A percentile compares a stretch with the other conserved stretches of the same genome.
phyloP scores from a whole-genome alignment of 192 early-diverging fungal genomes.

The Linnemannia elongata region DNA sequence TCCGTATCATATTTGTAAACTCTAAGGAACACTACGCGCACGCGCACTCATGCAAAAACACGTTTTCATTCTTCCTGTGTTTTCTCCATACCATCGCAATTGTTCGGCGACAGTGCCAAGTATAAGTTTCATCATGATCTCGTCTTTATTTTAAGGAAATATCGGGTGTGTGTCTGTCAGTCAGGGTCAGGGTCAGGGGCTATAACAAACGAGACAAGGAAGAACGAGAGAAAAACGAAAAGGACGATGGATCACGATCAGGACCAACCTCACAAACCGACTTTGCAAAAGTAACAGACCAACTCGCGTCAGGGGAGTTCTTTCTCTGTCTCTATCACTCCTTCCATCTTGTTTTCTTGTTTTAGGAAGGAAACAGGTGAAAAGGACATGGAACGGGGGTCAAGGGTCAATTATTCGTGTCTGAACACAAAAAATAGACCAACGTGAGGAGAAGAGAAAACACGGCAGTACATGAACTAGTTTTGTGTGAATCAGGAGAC shows the following conservation, averaged over 20 bases:
- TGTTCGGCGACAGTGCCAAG: background rate
- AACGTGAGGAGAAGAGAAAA: no score
- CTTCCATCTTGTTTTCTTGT: no score
- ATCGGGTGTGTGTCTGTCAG: background rate
- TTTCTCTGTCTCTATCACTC: no score
- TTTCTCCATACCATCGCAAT: no score
- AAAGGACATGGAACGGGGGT: background rate
- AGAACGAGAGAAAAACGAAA: background rate
- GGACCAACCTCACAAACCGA: background rate
- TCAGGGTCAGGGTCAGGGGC: slow-evolving; percentile 5
- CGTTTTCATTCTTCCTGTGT: background rate
- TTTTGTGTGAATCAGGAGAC: background rate
- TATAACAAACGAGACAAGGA: background rate
- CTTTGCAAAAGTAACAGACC: background rate
- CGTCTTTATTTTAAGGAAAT: background rate
- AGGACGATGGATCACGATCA: background rate
- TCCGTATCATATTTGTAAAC: background rate
- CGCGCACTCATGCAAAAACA: background rate
- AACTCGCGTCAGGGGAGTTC: no score
- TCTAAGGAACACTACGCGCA: background rate
- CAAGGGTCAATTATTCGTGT: background rate
- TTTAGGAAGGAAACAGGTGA: no score
- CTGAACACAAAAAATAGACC: background rate
- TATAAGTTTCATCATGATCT: no score
- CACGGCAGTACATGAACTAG: no score